A percentile compares a stretch with the other conserved stretches of the same genome.
These are phyloP conservation scores for Coemansia nantahalensis DNA, from an alignment of 192 early-diverging fungal species.

Conservation along the genomic window DNA sequence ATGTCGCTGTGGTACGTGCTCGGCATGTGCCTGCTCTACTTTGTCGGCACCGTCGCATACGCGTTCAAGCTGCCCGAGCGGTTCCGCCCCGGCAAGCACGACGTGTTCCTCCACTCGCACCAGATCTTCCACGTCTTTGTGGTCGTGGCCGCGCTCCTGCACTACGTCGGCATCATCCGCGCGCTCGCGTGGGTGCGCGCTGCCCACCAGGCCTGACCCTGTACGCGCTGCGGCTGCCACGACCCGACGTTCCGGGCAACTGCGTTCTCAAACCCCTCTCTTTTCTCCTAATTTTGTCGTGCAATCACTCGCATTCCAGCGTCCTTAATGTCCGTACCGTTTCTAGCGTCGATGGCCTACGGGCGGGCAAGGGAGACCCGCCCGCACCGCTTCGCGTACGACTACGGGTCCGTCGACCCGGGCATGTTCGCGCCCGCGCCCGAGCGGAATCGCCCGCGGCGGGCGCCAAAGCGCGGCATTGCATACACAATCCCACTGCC, in stretches of 20 bases:
- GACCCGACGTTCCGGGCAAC: too few species aligned
- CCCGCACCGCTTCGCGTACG: slow-evolving; percentile 52
- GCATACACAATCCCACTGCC: slow-evolving; percentile 50
- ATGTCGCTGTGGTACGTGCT: slow-evolving; percentile 68
- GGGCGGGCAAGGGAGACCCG: slow-evolving; percentile 44
- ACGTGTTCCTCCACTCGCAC: slow-evolving; percentile 77
- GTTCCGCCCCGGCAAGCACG: slow-evolving; percentile 77
- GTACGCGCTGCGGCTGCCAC: too few species aligned
- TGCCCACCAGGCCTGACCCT: background rate
- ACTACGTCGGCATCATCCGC: slow-evolving; percentile 70
- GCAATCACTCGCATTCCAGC: too few species aligned
- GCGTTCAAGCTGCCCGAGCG: slow-evolving; percentile 78
- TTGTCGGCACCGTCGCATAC: slow-evolving; percentile 83
- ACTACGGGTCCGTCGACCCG: slow-evolving; percentile 51
- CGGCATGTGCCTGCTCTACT: slow-evolving; percentile 70
- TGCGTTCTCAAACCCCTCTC: too few species aligned
- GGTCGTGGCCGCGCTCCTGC: slow-evolving; percentile 67
- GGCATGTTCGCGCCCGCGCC: slow-evolving; percentile 51
- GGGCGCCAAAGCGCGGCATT: slow-evolving; percentile 39
- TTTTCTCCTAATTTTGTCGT: background rate
- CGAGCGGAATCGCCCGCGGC: slow-evolving; percentile 35
- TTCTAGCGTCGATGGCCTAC: slow-evolving; percentile 26
- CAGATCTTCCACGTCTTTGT: slow-evolving; percentile 93
- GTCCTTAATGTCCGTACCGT: slow-evolving; percentile 49
- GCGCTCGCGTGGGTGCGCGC: slow-evolving; percentile 45